These are phyloP conservation scores for Aspergillus uvarum DNA, from an alignment of 2,329 filamentous ascomycete species.

Conservation along the genomic window DNA sequence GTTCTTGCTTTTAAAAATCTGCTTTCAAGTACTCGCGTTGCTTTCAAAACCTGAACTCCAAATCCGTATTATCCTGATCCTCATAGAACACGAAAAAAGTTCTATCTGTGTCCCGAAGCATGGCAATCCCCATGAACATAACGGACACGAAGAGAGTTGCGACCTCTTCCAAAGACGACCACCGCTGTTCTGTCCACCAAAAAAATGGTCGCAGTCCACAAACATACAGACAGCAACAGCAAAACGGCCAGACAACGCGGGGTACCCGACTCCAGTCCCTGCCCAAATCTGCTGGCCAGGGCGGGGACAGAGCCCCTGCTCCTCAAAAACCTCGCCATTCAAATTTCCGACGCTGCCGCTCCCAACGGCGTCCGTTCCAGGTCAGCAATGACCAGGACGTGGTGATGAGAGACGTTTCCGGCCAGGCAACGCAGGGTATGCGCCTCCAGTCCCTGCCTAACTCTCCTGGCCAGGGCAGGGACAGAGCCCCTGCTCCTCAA, in stretches of 20 bases:
- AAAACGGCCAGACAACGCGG: no score
- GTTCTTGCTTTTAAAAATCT: neutral
- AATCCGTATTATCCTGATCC: neutral
- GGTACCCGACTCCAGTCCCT: neutral
- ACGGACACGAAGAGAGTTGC: neutral
- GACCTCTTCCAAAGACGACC: neutral
- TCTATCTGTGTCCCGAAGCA: neutral
- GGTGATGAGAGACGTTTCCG: no score
- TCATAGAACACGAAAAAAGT: neutral
- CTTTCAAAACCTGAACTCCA: neutral
- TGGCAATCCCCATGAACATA: neutral
- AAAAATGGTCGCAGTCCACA: neutral
- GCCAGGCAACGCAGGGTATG: no score
- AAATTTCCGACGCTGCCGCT: neutral
- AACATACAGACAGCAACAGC: neutral
- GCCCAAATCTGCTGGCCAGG: neutral
- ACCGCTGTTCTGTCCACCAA: neutral
- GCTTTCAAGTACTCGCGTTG: no score
- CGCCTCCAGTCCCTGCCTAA: neutral
- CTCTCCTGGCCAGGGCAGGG: neutral
- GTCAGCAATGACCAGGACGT: no score
- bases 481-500: no score
- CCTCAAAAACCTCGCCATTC: neutral
- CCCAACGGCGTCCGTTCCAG: neutral
- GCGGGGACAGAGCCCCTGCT: neutral